Evolutionary conservation across 768 basidiomycete species (phyloP).

Genomic region (Leccinum variicolor): DNA sequence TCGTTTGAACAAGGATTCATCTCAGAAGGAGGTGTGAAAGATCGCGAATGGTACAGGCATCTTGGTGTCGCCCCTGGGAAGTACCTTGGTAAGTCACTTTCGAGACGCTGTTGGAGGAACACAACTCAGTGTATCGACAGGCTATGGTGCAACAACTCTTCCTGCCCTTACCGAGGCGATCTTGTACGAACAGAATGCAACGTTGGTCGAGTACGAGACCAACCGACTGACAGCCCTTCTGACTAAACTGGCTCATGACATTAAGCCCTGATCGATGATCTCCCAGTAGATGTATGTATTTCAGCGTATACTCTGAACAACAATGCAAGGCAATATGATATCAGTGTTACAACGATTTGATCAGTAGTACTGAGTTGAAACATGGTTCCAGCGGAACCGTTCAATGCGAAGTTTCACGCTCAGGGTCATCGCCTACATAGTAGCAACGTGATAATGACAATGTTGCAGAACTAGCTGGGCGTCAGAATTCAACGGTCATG

Average conservation of each 20-base stretch:
- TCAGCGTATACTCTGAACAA: not conserved
- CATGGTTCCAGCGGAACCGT: too few species aligned
- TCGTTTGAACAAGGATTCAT: constrained; percentile 81
- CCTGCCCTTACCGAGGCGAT: constrained; percentile 80
- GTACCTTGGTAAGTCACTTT: constrained; percentile 58
- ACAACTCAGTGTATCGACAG: constrained; percentile 31
- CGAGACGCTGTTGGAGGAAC: not conserved
- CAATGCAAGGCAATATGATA: not conserved
- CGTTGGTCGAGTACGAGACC: constrained; percentile 59
- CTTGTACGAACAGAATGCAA: constrained; percentile 60
- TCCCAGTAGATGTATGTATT: not conserved
- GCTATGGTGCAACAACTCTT: constrained; percentile 82
- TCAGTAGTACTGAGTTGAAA: not conserved
- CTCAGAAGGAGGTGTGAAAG: constrained; percentile 69
- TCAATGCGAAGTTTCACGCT: too few species aligned
- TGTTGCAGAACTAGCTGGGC: too few species aligned
- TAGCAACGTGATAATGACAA: too few species aligned
- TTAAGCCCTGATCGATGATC: constrained; percentile 12
- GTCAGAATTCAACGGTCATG: too few species aligned
- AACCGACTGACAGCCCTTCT: constrained; percentile 52
- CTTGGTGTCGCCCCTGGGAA: constrained; percentile 85
- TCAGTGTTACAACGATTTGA: not conserved
- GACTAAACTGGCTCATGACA: constrained; percentile 43
- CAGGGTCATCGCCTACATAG: too few species aligned
- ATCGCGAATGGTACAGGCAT: constrained; percentile 84